Conservation (phyloP, 2,329 filamentous ascomycete genomes). For the Xylaria sp. region DNA sequence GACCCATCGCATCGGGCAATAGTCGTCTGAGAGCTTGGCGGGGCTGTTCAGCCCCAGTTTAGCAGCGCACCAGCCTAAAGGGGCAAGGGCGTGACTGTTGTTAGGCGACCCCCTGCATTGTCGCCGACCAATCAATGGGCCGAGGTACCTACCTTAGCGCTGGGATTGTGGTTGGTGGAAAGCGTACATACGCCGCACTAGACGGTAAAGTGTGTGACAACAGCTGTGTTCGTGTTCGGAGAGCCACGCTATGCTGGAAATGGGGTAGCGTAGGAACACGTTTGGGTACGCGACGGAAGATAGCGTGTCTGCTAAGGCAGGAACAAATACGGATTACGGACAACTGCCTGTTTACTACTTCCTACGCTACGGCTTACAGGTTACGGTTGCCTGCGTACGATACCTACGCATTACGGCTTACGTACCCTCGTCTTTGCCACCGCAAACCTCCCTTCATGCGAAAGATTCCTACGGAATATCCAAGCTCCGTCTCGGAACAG, state of each 20-base stretch:
- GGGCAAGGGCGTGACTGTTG: neutral
- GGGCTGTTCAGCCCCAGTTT: neutral
- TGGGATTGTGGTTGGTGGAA: too few relatives aligned
- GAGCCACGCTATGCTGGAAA: too few relatives aligned
- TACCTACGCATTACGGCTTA: neutral
- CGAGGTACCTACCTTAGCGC: neutral
- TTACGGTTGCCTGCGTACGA: neutral
- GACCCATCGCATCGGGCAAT: neutral
- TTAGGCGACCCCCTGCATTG: neutral
- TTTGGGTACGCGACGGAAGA: too few relatives aligned
- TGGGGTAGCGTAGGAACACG: too few relatives aligned
- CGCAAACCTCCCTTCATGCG: too few relatives aligned
- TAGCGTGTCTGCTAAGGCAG: too few relatives aligned
- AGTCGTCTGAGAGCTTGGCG: neutral
- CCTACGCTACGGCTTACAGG: neutral
- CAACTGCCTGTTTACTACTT: neutral
- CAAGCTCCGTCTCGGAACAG: too few relatives aligned
- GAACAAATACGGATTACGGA: too few relatives aligned
- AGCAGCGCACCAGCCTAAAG: neutral
- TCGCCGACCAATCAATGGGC: constrained; percentile 1
- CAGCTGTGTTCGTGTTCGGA: too few relatives aligned
- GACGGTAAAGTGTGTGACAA: too few relatives aligned
- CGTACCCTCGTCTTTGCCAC: neutral
- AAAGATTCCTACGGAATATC: too few relatives aligned
- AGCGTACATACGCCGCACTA: too few relatives aligned